Evolutionary conservation across 106 monocot genomes (phyloP), one percentile per base, ranked within the genome.

Genomic region (Dioscorea dumetorum): DNA sequence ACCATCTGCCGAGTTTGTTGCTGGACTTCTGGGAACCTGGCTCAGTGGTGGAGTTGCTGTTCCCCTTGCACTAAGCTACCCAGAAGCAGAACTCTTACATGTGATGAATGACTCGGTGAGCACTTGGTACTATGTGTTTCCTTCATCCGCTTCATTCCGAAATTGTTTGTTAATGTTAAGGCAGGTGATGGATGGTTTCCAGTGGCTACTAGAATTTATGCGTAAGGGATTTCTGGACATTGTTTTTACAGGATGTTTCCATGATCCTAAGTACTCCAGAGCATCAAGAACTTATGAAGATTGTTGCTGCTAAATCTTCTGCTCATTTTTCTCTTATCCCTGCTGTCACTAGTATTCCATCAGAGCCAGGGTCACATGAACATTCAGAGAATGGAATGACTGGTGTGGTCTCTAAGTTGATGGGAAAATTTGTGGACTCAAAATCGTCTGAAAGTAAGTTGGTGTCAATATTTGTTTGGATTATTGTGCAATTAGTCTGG

Each of bases 1-100:
- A 80, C 97, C 97, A 71, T 97, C 88, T 59, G 78, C 84, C 52
- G 97, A 97, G 71, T 97, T 97, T 89, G 92, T 92, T 81, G 84
- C 92, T 72, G 97, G 81, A 18, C 19, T 97, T 15, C 64, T 92
- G 41, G 97, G 86, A 6, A 97, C 86, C 73, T 97, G 97, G 97
- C 87, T 97, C 66, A 64, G 80, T 79, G 97, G 97, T 49, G 92
- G 97, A 78, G 89, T 97, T 69, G 92, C 87, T 50, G 97, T 97
- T 72, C 97, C 97, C 19, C 84, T 97, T 67, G 97, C 97, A 51
- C 71, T 92, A n/a, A 97, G 86, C 70, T 90, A 97, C 60, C 97
- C 97, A 31, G 97, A 92, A 59, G 52, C 92, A 35, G 97, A 97
- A 78, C 81, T 97, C 60, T 72, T 92, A 23, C 80, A 97, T 73